Percentiles rank a stretch among this genome's conserved stretches.
These are phyloP conservation scores for Sporothrix curviconia DNA, from an alignment of 2,329 filamentous ascomycete species.

Conservation along the genomic window DNA sequence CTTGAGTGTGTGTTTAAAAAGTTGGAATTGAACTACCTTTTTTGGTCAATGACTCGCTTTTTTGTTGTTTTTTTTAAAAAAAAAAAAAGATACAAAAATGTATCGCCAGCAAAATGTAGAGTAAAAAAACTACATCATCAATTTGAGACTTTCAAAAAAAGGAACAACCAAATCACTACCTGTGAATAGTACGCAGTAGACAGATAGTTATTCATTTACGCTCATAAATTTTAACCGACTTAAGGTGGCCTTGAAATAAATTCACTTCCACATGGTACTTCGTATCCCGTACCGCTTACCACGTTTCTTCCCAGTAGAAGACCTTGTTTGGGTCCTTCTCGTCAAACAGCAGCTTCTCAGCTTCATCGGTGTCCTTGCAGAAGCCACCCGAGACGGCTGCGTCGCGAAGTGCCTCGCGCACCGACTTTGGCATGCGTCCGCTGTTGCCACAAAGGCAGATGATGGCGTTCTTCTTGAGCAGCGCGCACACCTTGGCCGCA, in stretches of 20 bases:
- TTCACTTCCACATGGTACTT: too few relatives aligned
- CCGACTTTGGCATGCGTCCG: conserved; percentile 52
- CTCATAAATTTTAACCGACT: too few relatives aligned
- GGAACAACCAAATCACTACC: too few relatives aligned
- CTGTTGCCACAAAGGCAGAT: conserved; percentile 52
- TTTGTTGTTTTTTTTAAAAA: background rate
- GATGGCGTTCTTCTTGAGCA: conserved; percentile 37
- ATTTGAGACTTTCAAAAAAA: too few relatives aligned
- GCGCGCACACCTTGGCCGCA: conserved; percentile 29
- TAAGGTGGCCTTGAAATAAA: too few relatives aligned
- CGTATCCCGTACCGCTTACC: conserved; percentile 31
- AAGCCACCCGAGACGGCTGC: conserved; percentile 36
- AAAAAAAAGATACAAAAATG: background rate
- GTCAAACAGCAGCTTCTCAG: conserved; percentile 27
- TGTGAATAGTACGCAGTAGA: too few relatives aligned
- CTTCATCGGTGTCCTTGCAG: conserved; percentile 28
- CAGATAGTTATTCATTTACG: too few relatives aligned
- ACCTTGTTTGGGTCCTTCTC: conserved; percentile 26
- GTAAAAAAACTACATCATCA: background rate
- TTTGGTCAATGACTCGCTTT: background rate
- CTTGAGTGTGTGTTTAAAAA: background rate
- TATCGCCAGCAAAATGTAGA: background rate
- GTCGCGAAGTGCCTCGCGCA: conserved; percentile 46
- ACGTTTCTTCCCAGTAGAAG: conserved; percentile 54
- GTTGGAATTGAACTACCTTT: too few relatives aligned